Base-by-base conservation (phyloP, 2,329 filamentous ascomycete species). In the Fonsecaea nubica region DNA sequence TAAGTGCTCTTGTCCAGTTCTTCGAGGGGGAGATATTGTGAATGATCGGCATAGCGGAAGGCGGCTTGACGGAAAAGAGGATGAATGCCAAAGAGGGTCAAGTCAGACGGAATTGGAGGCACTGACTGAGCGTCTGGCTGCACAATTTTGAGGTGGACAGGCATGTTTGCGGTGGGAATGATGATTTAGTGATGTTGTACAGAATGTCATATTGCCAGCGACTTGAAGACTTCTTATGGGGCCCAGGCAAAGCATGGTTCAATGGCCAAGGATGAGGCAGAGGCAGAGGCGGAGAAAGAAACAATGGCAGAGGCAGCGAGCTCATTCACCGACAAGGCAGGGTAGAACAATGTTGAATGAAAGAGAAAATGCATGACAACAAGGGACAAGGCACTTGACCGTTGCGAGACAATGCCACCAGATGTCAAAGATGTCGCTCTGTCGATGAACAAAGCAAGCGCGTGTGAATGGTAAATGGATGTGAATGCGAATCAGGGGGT, bases 21-120 rank as follows among this genome's bases (percentile, higher is more conserved):
- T 3, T 52, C 40, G n/a, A 58, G 4, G 3, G 63, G 12, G 9
- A 53, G 33, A 10, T 15, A n/a, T 7, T 53, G n/a, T 2, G 18
- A 38, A 18, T 36, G 42, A 15, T 12, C n/a, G 13, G 25, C 50
- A 9, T 42, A 2, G n/a, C 59, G 50, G 21, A 62, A 62, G 33
- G 50, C 50, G 15, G 12, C 13, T n/a, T 35, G 42, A 50, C 59
- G 59, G 48, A 50, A 62, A n/a, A 62, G 36, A 13, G 48, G 50
- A 42, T 62, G 59, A n/a, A 62, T 62, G 3, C 36, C 48, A 18
- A 55, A 62, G 18, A 18, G 18, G 12, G 18, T 35, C 35, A 62
- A 38, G 40, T 42, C 40, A 42, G 40, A n/a, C 18, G 40, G 40
- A n/a, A 5, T n/a, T 4, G 40, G 13, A 42, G 40, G 40, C 4